Conservation (phyloP, 2,329 filamentous ascomycete genomes). For the Arthrobotrys sinensis region DNA sequence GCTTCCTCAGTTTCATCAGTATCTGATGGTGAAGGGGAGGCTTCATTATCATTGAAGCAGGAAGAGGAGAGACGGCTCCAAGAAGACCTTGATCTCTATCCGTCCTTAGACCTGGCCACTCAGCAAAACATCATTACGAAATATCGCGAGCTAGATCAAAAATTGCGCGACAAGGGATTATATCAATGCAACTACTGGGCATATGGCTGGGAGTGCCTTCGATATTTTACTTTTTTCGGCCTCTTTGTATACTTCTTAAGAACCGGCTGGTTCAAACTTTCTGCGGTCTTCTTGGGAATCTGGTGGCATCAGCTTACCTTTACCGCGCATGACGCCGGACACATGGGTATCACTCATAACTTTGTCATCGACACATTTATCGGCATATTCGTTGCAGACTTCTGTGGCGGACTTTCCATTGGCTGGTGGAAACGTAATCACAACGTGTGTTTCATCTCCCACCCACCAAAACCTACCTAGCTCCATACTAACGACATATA, state of each 20-base stretch:
- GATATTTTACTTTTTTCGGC: slow-evolving; percentile 79
- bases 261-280: slow-evolving; percentile 77
- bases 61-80: slow-evolving; percentile 64
- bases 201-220: slow-evolving; percentile 81
- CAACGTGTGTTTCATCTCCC: slow-evolving; percentile 73
- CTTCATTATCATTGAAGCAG: slow-evolving; percentile 62
- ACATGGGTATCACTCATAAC: slow-evolving; percentile 96
- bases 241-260: slow-evolving; percentile 76
- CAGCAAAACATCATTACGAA: slow-evolving; percentile 84
- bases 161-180: slow-evolving; percentile 80
- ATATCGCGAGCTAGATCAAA: slow-evolving; percentile 83
- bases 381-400: slow-evolving; percentile 91
- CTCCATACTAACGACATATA: neutral
- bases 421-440: slow-evolving; percentile 99
- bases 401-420: slow-evolving; percentile 86
- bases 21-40: slow-evolving; percentile 70
- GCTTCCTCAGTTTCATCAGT: slow-evolving; percentile 46
- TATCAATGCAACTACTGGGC: slow-evolving; percentile 87
- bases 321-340: slow-evolving; percentile 92
- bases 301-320: slow-evolving; percentile 98
- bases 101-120: slow-evolving; percentile 79
- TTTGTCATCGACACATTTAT: slow-evolving; percentile 87
- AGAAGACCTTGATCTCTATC: slow-evolving; percentile 85
- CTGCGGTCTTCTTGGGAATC: slow-evolving; percentile 81
- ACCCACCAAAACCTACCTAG: neutral